Evolutionary conservation across 768 basidiomycete genomes (phyloP).

Genomic region (Lyophyllum atratum): DNA sequence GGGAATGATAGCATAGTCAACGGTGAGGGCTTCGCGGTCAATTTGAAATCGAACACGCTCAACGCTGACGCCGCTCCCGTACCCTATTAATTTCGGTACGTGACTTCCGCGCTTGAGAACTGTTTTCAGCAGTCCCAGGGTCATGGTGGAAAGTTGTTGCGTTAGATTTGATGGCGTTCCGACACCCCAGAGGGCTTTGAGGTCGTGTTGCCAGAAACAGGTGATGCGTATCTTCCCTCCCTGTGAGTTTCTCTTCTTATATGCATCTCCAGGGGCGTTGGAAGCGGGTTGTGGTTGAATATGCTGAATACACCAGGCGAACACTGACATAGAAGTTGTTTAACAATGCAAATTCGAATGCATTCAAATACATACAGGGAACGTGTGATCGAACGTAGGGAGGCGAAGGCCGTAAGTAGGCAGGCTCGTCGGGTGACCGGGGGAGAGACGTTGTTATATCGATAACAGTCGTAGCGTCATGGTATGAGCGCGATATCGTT

Average conservation of each 20-base stretch:
- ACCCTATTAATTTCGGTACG: conserved; percentile 74
- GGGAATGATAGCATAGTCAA: conserved; percentile 84
- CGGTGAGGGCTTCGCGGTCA: conserved; percentile 77
- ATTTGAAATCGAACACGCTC: conserved; percentile 80
- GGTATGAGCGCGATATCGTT: conserved; percentile 85
- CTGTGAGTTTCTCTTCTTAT: conserved; percentile 34
- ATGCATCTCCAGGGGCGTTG: conserved; percentile 23
- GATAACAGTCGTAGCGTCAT: conserved; percentile 80
- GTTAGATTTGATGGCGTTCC: conserved; percentile 62
- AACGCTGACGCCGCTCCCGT: conserved; percentile 80
- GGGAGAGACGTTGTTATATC: conserved; percentile 94
- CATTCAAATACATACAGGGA: conserved; percentile 43
- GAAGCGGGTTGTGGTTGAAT: conserved; percentile 38
- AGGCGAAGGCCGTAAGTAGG: conserved; percentile 88
- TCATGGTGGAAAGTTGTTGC: conserved; percentile 86
- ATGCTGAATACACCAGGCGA: conserved; percentile 93
- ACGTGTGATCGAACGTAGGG: conserved; percentile 92
- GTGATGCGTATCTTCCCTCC: conserved; percentile 68
- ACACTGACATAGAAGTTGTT: conserved; percentile 49
- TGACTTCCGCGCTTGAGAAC: conserved; percentile 74
- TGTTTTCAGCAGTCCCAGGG: conserved; percentile 79
- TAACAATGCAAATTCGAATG: not conserved
- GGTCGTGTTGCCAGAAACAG: conserved; percentile 95
- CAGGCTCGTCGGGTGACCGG: conserved; percentile 86
- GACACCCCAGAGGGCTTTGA: conserved; percentile 84